These are phyloP conservation scores for Colletotrichum tamarilloi DNA, from an alignment of 2,329 filamentous ascomycete species.

Conservation along the genomic window DNA sequence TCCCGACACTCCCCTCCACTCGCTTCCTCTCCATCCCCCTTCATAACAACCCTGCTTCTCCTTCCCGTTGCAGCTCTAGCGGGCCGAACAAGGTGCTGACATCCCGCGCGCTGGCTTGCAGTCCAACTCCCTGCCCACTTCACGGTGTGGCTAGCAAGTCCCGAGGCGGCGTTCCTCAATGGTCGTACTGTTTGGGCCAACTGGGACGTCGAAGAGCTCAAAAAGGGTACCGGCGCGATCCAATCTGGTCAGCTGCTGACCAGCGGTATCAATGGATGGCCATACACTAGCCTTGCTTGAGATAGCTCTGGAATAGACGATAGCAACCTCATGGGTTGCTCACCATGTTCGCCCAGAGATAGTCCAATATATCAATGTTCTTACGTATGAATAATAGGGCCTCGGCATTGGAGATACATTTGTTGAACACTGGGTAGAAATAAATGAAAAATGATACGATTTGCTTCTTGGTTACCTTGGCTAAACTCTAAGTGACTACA, in stretches of 20 bases:
- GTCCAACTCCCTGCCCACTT: slow-evolving; percentile 54
- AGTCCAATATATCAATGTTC: not conserved
- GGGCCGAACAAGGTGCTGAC: slow-evolving; percentile 16
- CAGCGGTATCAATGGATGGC: slow-evolving; percentile 27
- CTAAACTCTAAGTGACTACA: not conserved
- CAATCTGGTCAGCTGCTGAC: slow-evolving; percentile 22
- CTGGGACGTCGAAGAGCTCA: slow-evolving; percentile 64
- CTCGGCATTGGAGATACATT: not conserved
- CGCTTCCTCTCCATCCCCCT: not conserved
- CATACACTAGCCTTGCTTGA: slow-evolving; percentile 19
- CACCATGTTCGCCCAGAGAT: not conserved
- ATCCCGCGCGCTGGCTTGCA: slow-evolving; percentile 18
- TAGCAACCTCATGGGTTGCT: not conserved
- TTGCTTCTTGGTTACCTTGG: not conserved
- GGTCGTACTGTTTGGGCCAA: slow-evolving; percentile 59
- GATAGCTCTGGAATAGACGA: no score
- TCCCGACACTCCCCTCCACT: not conserved
- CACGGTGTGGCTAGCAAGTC: slow-evolving; percentile 54
- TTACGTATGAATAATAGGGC: not conserved
- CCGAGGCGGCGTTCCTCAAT: slow-evolving; percentile 58
- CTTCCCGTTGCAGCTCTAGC: slow-evolving; percentile 7
- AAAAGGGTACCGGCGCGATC: slow-evolving; percentile 36
- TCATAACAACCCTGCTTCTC: not conserved
- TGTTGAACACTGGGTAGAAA: not conserved
- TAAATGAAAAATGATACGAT: not conserved